Evolutionary conservation across 768 basidiomycete genomes (phyloP), one percentile per base, ranked within the genome.

Genomic region (Galerina sulciceps): DNA sequence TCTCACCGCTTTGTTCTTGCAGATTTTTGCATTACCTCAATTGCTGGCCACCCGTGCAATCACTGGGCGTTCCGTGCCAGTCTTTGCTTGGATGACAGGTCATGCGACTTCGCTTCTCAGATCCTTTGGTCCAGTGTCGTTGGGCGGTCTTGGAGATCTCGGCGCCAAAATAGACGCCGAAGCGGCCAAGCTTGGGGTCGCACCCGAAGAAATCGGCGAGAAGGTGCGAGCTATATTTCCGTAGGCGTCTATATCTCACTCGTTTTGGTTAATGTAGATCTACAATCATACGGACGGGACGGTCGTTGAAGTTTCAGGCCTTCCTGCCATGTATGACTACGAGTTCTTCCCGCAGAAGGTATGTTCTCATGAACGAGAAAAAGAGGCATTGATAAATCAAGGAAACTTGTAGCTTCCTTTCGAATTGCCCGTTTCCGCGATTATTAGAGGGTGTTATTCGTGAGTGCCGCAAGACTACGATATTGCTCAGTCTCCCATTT

Each of bases 331-430:
- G 59, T 63, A 60, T 22, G 62, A 63, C 17, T 57, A 59, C n/a
- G 62, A 63, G 20, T 60, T 60, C 15, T 63, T 63, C 31, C 62
- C 62, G 10, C 62, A 63, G 17, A 38, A 57, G 42, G 62, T 63
- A 26, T 26, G 54, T 44, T 4, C 11, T 9, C n/a, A 37, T 37
- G n/a, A n/a, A n/a, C n/a, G 17, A 13, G n/a, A 53, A 23, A 18
- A 43, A 31, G 15, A 26, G 40, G 17, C 14, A 31, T 18, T 18
- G 20, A 10, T 14, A 2, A n/a, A 20, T n/a, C 26, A 55, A 37
- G 18, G 11, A 14, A 47, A 22, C 23, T 22, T 35, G 15, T 36
- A 57, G 47, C 49, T 36, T 37, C 37, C 41, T 20, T 37, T 55
- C 18, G 37, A 23, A 0, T 14, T 17, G 15, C 17, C 35, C 8